Base-by-base conservation (phyloP, 2,329 filamentous ascomycete species). In the Botrytis fabae region DNA sequence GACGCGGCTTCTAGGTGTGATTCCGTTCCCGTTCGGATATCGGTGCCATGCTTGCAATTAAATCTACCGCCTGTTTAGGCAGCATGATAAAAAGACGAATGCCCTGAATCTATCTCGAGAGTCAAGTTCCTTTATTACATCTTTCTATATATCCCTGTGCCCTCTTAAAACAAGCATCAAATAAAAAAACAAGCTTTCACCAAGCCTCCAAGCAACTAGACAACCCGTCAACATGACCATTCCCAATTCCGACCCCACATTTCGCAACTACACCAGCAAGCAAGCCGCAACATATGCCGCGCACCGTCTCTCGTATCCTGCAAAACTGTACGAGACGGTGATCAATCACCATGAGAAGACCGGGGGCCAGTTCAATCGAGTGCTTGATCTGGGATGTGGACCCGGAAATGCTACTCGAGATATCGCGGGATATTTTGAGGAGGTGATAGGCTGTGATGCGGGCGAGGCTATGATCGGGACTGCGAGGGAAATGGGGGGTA, bases 371-470 rank as follows among this genome's bases (percentile, higher is more conserved):
- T 70, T 77, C 70, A 60, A 76, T 62, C 32, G 77, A 35, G 60
- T 80, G 1, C 73, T 81, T 16, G 80, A 82, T 70, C 74, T 78
- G 51, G 80, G 80, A 12, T 81, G 79, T 73, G 80, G 80, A 2
- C 79, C 80, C 16, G 80, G 80, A 10, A 77, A 77, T 38, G 79
- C 77, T 18, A 81, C 79, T 3, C 73, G 78, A 16, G 77, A 76
- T 71, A 51, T 82, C 9, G 78, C 79, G 10, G 61, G 42, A 0
- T 74, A 70, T 14, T 81, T 82, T 62, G 70, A 78, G 40, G 69
- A 74, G 16, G 78, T 75, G 14, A 69, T 80, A 57, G 80, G 79
- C 4, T 72, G 72, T 46, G 80, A 81, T 77, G 76, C 80, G 1
- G 78, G 78, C 10, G 63, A 60, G 10, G 74, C 74, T 8, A 82